Conservation (phyloP, 2,329 filamentous ascomycete species). For the Claviceps lovelessii region DNA sequence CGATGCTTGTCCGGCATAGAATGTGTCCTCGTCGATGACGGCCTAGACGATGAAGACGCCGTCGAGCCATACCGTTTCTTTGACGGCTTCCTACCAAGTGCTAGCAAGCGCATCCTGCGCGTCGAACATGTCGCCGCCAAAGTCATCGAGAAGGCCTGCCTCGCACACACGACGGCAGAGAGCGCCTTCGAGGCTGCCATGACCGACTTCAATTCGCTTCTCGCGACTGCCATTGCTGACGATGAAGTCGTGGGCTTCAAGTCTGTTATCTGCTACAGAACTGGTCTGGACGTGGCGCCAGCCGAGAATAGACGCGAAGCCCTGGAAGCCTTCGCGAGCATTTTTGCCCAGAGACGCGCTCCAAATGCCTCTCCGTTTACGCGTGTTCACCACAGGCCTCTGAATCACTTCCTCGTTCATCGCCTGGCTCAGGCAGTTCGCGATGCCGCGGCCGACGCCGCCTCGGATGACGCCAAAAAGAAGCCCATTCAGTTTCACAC, state of each 20-base stretch:
- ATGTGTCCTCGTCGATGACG: constrained; percentile 65
- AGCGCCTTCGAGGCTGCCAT: constrained; percentile 22
- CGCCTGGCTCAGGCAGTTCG: constrained; percentile 45
- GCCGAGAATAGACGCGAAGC: constrained; percentile 28
- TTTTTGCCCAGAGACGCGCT: constrained; percentile 16
- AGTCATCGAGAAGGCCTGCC: constrained; percentile 36
- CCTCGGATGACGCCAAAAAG: constrained; percentile 10
- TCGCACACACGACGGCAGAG: constrained; percentile 14
- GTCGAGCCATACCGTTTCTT: constrained; percentile 51
- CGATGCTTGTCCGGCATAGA: constrained; percentile 60
- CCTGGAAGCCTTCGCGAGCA: constrained; percentile 23
- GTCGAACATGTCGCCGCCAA: constrained; percentile 59
- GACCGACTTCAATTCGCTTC: constrained; percentile 23
- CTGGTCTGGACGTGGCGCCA: constrained; percentile 47
- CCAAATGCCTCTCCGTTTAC: constrained; percentile 22
- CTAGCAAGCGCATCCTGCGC: constrained; percentile 59
- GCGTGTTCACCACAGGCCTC: constrained; percentile 44
- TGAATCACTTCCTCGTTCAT: constrained; percentile 59
- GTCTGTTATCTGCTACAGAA: constrained; percentile 68
- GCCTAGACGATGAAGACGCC: constrained; percentile 41
- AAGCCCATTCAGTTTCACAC: constrained; percentile 76
- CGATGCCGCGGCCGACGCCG: constrained; percentile 16
- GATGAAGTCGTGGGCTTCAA: constrained; percentile 66
- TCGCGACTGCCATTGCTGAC: constrained; percentile 46
- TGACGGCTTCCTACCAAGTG: constrained; percentile 46